Conservation (phyloP, 306 rosid genomes). For the Cicer bijugum region DNA sequence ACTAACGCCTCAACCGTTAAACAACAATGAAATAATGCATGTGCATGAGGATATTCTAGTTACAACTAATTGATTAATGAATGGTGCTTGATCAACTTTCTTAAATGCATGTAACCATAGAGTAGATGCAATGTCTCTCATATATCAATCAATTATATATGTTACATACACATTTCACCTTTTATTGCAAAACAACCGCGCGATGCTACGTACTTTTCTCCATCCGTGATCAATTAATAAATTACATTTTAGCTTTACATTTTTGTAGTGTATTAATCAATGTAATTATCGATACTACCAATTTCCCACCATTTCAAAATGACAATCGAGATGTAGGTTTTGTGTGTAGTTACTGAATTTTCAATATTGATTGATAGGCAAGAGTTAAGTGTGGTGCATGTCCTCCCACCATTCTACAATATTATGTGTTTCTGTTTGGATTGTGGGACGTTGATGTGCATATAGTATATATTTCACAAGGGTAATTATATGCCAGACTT, state of each 20-base stretch:
- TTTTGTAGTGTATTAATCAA: slow-evolving; percentile 36
- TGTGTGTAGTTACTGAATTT: slow-evolving; percentile 21
- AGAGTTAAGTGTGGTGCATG: neutral
- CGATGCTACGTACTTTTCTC: slow-evolving; percentile 47
- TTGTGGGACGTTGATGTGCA: too few relatives aligned
- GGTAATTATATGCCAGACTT: accelerated
- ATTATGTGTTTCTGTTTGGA: too few relatives aligned
- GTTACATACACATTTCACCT: slow-evolving; percentile 49
- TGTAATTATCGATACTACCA: slow-evolving; percentile 23
- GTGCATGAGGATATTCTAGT: slow-evolving; percentile 43
- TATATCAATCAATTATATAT: slow-evolving; percentile 31
- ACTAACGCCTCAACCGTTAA: slow-evolving; percentile 20
- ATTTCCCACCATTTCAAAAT: slow-evolving; percentile 45
- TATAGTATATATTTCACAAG: too few relatives aligned
- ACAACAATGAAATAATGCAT: slow-evolving; percentile 31
- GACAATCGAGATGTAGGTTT: slow-evolving; percentile 21
- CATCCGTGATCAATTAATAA: slow-evolving; percentile 19
- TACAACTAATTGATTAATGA: slow-evolving; percentile 43
- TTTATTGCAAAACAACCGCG: slow-evolving; percentile 24
- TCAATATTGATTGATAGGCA: slow-evolving; percentile 31
- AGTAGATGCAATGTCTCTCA: slow-evolving; percentile 47
- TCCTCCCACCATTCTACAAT: too few relatives aligned
- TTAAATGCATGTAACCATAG: slow-evolving; percentile 38
- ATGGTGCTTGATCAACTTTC: slow-evolving; percentile 25
- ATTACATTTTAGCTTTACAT: slow-evolving; percentile 42